Percentiles rank a stretch among this genome's conserved stretches.
Conservation (phyloP, 495 filamentous ascomycete genomes). For the Aspergillus kassunensis region DNA sequence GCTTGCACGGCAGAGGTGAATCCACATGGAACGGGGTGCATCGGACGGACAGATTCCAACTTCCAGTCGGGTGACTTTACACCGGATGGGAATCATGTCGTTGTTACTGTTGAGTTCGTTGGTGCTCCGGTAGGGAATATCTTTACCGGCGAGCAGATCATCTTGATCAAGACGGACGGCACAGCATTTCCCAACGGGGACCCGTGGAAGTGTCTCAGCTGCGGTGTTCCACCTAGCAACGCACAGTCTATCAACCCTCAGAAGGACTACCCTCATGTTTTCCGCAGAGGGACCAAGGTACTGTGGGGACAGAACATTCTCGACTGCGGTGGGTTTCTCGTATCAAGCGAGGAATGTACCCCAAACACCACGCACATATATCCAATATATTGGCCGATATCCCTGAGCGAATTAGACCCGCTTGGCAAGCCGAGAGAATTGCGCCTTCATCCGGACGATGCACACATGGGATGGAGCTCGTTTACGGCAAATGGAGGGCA, state of each 20-base stretch:
- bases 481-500: slow-evolving; percentile 8
- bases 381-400: slow-evolving; percentile 17
- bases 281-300: slow-evolving; percentile 12
- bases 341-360: slow-evolving; percentile 15
- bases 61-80: not conserved
- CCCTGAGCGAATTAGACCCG: slow-evolving; percentile 6
- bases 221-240: slow-evolving; percentile 15
- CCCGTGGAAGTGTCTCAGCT: slow-evolving; percentile 23
- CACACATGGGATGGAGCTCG: slow-evolving; percentile 21
- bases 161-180: slow-evolving; percentile 17
- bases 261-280: slow-evolving; percentile 17
- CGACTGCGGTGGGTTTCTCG: slow-evolving; percentile 10
- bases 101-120: slow-evolving; percentile 18
- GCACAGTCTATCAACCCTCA: slow-evolving; percentile 5
- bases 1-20: not conserved
- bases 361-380: slow-evolving; percentile 19
- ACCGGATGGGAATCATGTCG: not conserved
- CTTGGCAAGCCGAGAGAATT: slow-evolving; percentile 17
- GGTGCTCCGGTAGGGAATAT: slow-evolving; percentile 20
- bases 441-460: slow-evolving; percentile 22
- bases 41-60: not conserved
- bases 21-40: not conserved
- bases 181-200: slow-evolving; percentile 18
- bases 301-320: slow-evolving; percentile 20
- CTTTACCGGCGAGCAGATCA: slow-evolving; percentile 21